A percentile compares a stretch with the other conserved stretches of the same genome.
Conservation (phyloP, 495 filamentous ascomycete species). For the Sabuloglossum arenarium region DNA sequence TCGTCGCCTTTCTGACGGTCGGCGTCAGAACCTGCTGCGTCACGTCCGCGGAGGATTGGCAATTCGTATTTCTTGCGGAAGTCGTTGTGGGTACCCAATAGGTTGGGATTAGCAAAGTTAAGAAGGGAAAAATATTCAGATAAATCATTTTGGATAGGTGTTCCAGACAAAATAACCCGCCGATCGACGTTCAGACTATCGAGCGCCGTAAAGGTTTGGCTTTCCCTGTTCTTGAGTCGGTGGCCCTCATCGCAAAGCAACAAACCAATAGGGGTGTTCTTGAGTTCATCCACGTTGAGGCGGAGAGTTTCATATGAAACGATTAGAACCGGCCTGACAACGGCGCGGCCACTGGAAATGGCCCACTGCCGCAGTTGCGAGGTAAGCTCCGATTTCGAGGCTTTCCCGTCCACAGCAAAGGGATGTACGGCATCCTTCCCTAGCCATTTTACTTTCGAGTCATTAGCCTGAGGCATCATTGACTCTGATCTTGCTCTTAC, state of each 20-base stretch:
- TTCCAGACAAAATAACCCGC: slow-evolving; percentile 88
- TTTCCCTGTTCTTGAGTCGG: slow-evolving; percentile 95
- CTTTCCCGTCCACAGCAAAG: slow-evolving; percentile 94
- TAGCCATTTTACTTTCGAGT: slow-evolving; percentile 62
- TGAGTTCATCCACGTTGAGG: slow-evolving; percentile 73
- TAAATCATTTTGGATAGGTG: slow-evolving; percentile 93
- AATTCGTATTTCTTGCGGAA: slow-evolving; percentile 92
- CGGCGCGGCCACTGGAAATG: slow-evolving; percentile 68
- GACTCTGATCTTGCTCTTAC: slow-evolving; percentile 10
- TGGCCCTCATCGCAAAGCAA: slow-evolving; percentile 98
- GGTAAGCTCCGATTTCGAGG: slow-evolving; percentile 78
- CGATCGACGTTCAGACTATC: slow-evolving; percentile 78
- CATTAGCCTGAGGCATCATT: not conserved
- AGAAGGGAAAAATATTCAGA: slow-evolving; percentile 94
- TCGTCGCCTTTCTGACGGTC: slow-evolving; percentile 74
- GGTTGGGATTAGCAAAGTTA: slow-evolving; percentile 88
- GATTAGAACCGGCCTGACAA: slow-evolving; percentile 93
- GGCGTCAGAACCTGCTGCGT: slow-evolving; percentile 70
- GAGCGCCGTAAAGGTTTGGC: slow-evolving; percentile 76
- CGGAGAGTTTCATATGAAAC: slow-evolving; percentile 95
- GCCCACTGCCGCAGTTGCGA: slow-evolving; percentile 88
- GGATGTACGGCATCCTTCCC: slow-evolving; percentile 78
- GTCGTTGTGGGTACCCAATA: slow-evolving; percentile 72
- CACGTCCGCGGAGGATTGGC: slow-evolving; percentile 79
- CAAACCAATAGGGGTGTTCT: slow-evolving; percentile 69